Evolutionary conservation across 805 yeast species (phyloP).

Genomic region (Teunomyces pallodes): DNA sequence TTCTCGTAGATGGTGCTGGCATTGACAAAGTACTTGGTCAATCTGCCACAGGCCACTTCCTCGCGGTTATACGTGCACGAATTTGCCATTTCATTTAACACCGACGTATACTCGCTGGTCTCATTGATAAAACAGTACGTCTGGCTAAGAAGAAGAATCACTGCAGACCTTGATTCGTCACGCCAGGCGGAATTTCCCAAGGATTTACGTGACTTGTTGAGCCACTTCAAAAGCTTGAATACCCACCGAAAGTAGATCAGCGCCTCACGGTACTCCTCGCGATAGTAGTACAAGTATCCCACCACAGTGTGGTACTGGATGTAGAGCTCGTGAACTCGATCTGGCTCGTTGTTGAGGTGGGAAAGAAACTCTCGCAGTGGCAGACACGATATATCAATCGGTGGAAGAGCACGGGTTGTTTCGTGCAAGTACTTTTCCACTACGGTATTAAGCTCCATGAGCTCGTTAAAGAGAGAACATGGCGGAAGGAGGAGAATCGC

Average conservation of each 20-base stretch:
- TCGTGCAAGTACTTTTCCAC: constrained; percentile 7
- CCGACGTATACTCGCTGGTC: neutral
- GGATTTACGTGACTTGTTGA: neutral
- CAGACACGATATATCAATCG: constrained; percentile 16
- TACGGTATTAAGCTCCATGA: constrained; percentile 4
- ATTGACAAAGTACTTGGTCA: constrained; percentile 12
- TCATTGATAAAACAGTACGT: constrained; percentile 1
- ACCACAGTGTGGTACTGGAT: constrained; percentile 15
- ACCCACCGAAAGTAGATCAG: constrained; percentile 17
- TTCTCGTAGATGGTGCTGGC: constrained; percentile 23
- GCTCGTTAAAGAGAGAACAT: constrained; percentile 10
- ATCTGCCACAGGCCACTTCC: neutral
- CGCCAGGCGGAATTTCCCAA: neutral
- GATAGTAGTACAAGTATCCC: constrained; percentile 17
- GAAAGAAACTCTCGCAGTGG: constrained; percentile 10
- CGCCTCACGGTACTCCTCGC: constrained; percentile 16
- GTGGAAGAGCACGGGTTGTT: constrained; percentile 5
- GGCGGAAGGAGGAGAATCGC: constrained; percentile 9
- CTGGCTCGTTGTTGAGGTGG: neutral
- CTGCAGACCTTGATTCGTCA: neutral
- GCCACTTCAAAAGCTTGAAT: constrained; percentile 10
- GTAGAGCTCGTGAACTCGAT: constrained; percentile 1
- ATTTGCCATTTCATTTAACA: neutral
- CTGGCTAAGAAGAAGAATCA: neutral
- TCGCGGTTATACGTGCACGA: neutral